Conservation (phyloP, 2,329 filamentous ascomycete genomes). For the Balansia obtecta region DNA sequence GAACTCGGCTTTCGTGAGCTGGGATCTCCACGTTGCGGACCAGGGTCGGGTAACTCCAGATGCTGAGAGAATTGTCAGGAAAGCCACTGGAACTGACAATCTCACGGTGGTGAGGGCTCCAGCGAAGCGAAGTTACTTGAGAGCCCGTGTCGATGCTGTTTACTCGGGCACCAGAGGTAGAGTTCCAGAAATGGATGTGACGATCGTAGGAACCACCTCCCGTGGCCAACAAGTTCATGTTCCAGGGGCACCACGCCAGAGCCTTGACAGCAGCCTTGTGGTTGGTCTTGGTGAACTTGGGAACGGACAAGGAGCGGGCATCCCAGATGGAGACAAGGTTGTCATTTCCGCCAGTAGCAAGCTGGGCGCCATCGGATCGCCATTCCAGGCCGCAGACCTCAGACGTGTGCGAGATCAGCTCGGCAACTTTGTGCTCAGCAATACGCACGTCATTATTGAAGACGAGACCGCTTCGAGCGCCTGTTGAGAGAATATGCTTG, state of each 20-base stretch:
- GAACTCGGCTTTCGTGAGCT: constrained; percentile 88
- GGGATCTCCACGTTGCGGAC: constrained; percentile 98
- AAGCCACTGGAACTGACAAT: constrained; percentile 96
- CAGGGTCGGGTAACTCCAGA: constrained; percentile 96
- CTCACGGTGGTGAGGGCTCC: constrained; percentile 95
- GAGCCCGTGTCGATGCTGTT: constrained; percentile 99
- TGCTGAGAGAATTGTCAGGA: constrained; percentile 97
- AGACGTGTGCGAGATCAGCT: constrained; percentile 92
- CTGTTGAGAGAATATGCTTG: constrained; percentile 93
- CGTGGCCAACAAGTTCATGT: constrained; percentile 90
- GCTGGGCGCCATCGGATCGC: constrained; percentile 90
- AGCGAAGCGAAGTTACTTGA: constrained; percentile 90
- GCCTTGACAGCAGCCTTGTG: constrained; percentile 98
- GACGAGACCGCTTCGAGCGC: constrained; percentile 85
- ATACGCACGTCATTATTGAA: constrained; percentile 98
- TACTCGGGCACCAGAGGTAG: constrained; percentile 88
- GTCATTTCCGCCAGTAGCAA: constrained; percentile 96
- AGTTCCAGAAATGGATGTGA: constrained; percentile 99
- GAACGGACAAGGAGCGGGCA: constrained; percentile 79
- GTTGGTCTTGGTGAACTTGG: constrained; percentile 99
- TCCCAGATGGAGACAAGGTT: constrained; percentile 99
- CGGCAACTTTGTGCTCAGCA: constrained; percentile 93
- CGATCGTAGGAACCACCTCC: constrained; percentile 93
- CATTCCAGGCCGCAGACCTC: constrained; percentile 98
- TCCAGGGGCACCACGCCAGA: constrained; percentile 97